Base-by-base conservation (phyloP, 2,329 filamentous ascomycete species). In the Huntiella moniliformis region DNA sequence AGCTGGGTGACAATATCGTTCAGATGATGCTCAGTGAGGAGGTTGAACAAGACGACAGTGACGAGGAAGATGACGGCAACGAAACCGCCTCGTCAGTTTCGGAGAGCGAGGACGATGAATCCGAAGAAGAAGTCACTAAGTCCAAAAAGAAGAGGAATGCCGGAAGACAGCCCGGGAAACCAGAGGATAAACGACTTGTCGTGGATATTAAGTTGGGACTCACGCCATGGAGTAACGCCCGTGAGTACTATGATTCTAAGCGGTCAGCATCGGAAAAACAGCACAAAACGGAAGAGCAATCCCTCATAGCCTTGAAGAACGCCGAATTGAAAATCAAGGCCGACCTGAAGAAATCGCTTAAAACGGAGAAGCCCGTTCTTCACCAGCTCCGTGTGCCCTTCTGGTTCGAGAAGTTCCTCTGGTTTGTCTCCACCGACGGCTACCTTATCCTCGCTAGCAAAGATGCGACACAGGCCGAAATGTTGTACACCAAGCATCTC, bases 351-450 rank as follows among this genome's bases (percentile, higher is more conserved):
- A 88, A 86, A 56, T 80, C 78, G 0, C 61, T 96, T 47, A 94
- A 94, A 63, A 81, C 91, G 57, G 91, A 96, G 61, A 95, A 94
- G 59, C 79, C 85, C 15, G 67, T 92, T 2, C 64, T 96, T 7
- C 77, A 87, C 39, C 85, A 82, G 0, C 79, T 94, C 6, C 74
- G 91, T 47, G 81, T 78, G 56, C 80, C 79, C 53, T 73, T 87
- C 55, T 98, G 91, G 91, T 98, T 95, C 54, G 91, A 98, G 56
- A 98, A 98, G 61, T 98, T 94, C 55, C 67, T 78, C 22, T 96
- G 85, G 71, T 98, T 98, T 63, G 74, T 96, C 54, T 95, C 87
- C 1, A 92, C 86, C 0, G 91, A 98, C 56, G 87, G 88, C 4
- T 95, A 96, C 58, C 70, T 98, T 4, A 82, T 96, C 1, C 70